phyloP scores from a whole-genome alignment of 2,329 filamentous ascomycete species.

The Zymoseptoria brevis region DNA sequence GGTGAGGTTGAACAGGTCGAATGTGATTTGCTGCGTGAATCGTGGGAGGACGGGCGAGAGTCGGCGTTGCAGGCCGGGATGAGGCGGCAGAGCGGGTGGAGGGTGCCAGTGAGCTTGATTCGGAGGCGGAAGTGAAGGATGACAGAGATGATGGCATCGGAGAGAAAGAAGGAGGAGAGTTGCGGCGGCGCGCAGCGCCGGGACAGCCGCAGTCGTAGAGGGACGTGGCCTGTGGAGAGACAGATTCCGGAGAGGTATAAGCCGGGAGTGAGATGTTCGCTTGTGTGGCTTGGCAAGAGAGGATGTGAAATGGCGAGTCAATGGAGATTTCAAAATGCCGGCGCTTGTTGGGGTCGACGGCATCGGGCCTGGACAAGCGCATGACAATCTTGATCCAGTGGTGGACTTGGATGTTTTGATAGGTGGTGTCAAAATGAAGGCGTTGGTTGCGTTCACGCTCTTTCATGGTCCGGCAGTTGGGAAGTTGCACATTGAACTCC shows the following conservation, averaged over 20 bases:
- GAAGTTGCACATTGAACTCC: slow-evolving; percentile 87
- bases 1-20: slow-evolving; percentile 29
- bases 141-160: slow-evolving; percentile 38
- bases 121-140: not conserved
- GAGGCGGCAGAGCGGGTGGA: not conserved
- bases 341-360: slow-evolving; percentile 67
- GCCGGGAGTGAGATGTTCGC: slow-evolving; percentile 79
- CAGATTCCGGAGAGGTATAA: slow-evolving; percentile 51
- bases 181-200: slow-evolving; percentile 49
- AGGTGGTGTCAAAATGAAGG: slow-evolving; percentile 84
- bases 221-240: slow-evolving; percentile 23
- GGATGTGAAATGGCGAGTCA: slow-evolving; percentile 87
- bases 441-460: slow-evolving; percentile 58
- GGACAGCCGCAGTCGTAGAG: slow-evolving; percentile 57
- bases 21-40: slow-evolving; percentile 29
- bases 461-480: slow-evolving; percentile 76
- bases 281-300: slow-evolving; percentile 87
- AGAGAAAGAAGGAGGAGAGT: slow-evolving; percentile 41
- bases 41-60: slow-evolving; percentile 46
- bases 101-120: not conserved
- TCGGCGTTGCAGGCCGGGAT: slow-evolving; percentile 13
- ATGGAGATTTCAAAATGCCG: slow-evolving; percentile 95
- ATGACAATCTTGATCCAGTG: slow-evolving; percentile 99
- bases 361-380: slow-evolving; percentile 77
- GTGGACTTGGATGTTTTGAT: slow-evolving; percentile 86